These are phyloP conservation scores for Chlorella sp. DNA, from an alignment of 139 green algal species.

Conservation along the genomic window DNA sequence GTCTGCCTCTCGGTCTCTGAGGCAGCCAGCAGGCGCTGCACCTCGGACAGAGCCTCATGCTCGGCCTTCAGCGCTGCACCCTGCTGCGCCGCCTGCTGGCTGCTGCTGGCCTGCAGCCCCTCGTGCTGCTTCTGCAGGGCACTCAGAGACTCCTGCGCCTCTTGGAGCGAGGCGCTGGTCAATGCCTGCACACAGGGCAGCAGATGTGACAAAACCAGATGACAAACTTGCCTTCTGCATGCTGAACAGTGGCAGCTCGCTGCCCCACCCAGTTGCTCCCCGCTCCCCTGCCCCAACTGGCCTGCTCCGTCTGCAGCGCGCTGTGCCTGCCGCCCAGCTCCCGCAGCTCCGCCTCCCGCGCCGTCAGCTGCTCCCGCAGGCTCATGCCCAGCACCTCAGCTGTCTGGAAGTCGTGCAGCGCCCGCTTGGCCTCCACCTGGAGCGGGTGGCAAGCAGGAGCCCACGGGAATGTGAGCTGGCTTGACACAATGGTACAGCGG, in stretches of 20 bases:
- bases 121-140: slow-evolving; percentile 2
- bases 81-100: neutral
- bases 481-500: too few species aligned
- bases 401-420: slow-evolving; percentile 41
- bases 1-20: neutral
- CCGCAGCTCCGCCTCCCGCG: slow-evolving; percentile 27
- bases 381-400: slow-evolving; percentile 45
- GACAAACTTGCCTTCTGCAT: too few species aligned
- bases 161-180: neutral
- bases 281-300: too few species aligned
- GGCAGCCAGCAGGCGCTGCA: neutral
- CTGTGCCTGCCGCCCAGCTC: neutral
- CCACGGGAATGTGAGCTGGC: too few species aligned
- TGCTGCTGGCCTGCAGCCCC: neutral
- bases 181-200: neutral
- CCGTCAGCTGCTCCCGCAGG: slow-evolving; percentile 45
- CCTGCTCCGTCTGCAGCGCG: neutral
- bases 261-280: too few species aligned
- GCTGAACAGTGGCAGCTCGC: too few species aligned
- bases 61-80: neutral
- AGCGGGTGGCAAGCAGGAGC: too few species aligned
- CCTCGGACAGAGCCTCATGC: neutral
- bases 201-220: too few species aligned
- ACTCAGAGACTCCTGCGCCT: neutral
- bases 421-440: slow-evolving; percentile 33